Percentiles rank a stretch among this genome's conserved stretches.
Evolutionary conservation across 805 yeast species (phyloP).

Genomic region (Starmera pachycereana): DNA sequence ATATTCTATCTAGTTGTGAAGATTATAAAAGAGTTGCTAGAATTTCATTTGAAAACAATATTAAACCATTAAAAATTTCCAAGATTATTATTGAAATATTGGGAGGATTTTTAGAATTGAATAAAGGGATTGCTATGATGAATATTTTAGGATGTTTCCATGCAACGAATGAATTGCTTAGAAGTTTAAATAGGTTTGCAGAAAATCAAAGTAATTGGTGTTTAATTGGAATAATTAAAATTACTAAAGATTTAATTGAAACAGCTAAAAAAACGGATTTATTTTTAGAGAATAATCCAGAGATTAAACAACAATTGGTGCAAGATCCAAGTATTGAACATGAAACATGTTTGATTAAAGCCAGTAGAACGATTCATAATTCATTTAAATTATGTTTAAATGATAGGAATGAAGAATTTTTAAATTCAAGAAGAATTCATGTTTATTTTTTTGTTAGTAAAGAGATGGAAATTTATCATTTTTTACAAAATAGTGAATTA

Average conservation of each 20-base stretch:
- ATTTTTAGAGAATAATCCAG: constrained; percentile 11
- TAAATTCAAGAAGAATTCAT: constrained; percentile 44
- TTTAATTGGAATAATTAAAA: constrained; percentile 29
- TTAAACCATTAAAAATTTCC: neutral
- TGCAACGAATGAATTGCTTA: constrained; percentile 29
- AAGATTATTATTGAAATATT: constrained; percentile 11
- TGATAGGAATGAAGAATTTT: constrained; percentile 52
- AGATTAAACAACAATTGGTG: neutral
- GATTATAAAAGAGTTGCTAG: neutral
- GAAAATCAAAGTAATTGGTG: constrained; percentile 47
- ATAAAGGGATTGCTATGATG: constrained; percentile 23
- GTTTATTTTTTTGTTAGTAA: constrained; percentile 64
- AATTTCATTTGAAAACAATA: neutral
- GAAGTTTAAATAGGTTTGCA: constrained; percentile 39
- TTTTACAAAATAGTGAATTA: constrained; percentile 55
- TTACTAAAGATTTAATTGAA: constrained; percentile 28
- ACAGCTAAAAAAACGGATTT: constrained; percentile 15
- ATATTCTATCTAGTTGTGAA: neutral
- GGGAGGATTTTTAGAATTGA: constrained; percentile 23
- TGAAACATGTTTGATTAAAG: constrained; percentile 33
- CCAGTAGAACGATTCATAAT: constrained; percentile 58
- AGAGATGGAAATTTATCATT: constrained; percentile 60
- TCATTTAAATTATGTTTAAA: constrained; percentile 71
- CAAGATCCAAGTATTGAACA: constrained; percentile 16
- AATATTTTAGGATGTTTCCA: constrained; percentile 21